Evolutionary conservation across 345 rosid genomes (phyloP), one percentile per base, ranked within the genome.

Genomic region (Rhodomyrtus tomentosa): DNA sequence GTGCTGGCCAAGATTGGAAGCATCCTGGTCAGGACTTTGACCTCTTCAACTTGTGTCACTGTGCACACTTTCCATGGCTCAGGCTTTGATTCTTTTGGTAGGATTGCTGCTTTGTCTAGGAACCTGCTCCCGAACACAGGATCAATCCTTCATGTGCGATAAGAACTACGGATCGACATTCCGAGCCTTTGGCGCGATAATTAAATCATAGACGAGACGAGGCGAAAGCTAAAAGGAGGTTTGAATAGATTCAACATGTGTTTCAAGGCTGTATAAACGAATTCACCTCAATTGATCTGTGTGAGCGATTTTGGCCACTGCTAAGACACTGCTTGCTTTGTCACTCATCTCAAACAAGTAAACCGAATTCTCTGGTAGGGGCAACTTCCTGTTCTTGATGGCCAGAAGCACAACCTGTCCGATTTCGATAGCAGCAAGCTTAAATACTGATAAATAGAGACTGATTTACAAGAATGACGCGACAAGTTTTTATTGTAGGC

Each of bases 261-360:
- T 54, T 21, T 82, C 62, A 1, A 38, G 10, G 50, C 6, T 49
- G 40, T 27, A 0, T 21, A 22, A 32, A 73, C 8, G 16, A 50
- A 10, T 81, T 84, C 81, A 91, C 94, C 92, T 88, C 84, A 93
- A 91, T 82, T 92, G 95, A 42, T 88, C 76, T 62, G 95, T 91
- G 81, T 92, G 92, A 36, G 82, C 27, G 81, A 92, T 83, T 56
- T 54, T 91, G 84, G 86, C 88, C 52, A 81, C 82, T 0, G 45
- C 51, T 49, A 40, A 51, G 45, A 82, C 2, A 11, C 15, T 50
- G 82, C 27, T 84, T 68, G 84, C 86, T 79, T 89, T 87, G 48
- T 87, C 90, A 29, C 54, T 50, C 54, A 85, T 86, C 90, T 90
- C 91, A 52, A 86, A 88, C 51, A 92, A 84, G 55, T 93, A 88